phyloP scores from a whole-genome alignment of 208 protist genomes.

The Tetramitus jugosus region DNA sequence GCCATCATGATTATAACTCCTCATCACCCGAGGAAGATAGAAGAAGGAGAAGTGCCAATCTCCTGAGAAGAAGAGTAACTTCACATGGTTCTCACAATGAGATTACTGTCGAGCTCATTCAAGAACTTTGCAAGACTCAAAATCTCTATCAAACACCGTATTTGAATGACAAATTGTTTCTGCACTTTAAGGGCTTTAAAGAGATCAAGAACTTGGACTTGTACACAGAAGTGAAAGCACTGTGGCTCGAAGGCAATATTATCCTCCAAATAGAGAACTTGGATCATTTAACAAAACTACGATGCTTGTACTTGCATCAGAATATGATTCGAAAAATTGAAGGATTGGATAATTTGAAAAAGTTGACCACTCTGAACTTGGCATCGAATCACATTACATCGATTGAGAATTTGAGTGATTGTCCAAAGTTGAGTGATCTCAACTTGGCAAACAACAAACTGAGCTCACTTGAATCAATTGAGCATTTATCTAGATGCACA shows the following conservation, averaged over 20 bases:
- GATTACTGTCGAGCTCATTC: constrained; percentile 46
- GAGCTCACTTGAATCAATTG: constrained; percentile 45
- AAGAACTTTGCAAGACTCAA: constrained; percentile 65
- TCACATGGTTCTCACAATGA: too few species aligned
- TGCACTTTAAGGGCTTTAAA: constrained; percentile 78
- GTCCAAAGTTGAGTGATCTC: constrained; percentile 53
- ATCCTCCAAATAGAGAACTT: constrained; percentile 56
- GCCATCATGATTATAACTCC: too few species aligned
- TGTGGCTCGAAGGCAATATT: constrained; percentile 84
- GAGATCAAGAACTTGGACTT: constrained; percentile 55
- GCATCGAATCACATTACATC: constrained; percentile 67
- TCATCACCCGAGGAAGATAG: too few species aligned
- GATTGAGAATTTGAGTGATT: constrained; percentile 39
- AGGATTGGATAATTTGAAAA: constrained; percentile 61
- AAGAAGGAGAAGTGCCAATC: too few species aligned
- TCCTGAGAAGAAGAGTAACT: too few species aligned
- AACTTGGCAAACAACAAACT: constrained; percentile 68
- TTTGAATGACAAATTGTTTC: constrained; percentile 84
- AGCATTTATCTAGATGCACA: constrained; percentile 57
- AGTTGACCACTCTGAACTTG: constrained; percentile 74
- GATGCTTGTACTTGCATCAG: constrained; percentile 81
- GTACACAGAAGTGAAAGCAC: constrained; percentile 62
- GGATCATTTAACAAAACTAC: constrained; percentile 63
- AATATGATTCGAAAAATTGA: constrained; percentile 74
- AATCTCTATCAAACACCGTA: constrained; percentile 73